A percentile compares a stretch with the other conserved stretches of the same genome.
Conservation (phyloP, 169 alveolate genomes). For the Eimeria praecox region DNA sequence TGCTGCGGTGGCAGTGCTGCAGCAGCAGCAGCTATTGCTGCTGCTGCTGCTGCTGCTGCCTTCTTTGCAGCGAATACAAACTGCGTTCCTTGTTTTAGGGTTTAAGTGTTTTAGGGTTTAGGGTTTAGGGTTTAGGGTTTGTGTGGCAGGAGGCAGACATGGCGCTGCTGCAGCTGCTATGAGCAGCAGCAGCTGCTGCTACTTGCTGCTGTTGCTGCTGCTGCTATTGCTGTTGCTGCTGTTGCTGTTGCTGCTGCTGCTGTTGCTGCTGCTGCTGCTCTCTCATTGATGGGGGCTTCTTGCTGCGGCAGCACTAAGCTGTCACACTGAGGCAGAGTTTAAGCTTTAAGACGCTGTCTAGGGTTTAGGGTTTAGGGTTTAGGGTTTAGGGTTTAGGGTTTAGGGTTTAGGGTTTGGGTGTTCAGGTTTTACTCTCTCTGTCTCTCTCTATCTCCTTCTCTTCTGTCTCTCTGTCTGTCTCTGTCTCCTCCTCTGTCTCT, state of each 20-base stretch:
- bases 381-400: slow-evolving; percentile 9
- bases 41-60: neutral
- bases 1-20: neutral
- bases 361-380: neutral
- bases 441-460: neutral
- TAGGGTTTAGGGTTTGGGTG: slow-evolving; percentile 5
- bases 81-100: neutral
- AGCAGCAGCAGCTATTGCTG: neutral
- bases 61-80: neutral
- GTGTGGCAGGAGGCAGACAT: neutral
- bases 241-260: neutral
- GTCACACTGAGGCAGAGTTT: neutral
- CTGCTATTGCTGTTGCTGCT: neutral
- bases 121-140: neutral
- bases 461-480: too few relatives aligned
- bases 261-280: neutral
- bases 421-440: neutral
- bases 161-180: neutral
- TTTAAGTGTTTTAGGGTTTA: neutral
- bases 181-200: neutral
- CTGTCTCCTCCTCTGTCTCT: too few relatives aligned
- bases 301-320: neutral
- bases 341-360: neutral
- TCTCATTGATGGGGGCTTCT: too few relatives aligned
- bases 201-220: neutral